Base-by-base conservation (phyloP, 768 basidiomycete species). In the Grammothele lineata region DNA sequence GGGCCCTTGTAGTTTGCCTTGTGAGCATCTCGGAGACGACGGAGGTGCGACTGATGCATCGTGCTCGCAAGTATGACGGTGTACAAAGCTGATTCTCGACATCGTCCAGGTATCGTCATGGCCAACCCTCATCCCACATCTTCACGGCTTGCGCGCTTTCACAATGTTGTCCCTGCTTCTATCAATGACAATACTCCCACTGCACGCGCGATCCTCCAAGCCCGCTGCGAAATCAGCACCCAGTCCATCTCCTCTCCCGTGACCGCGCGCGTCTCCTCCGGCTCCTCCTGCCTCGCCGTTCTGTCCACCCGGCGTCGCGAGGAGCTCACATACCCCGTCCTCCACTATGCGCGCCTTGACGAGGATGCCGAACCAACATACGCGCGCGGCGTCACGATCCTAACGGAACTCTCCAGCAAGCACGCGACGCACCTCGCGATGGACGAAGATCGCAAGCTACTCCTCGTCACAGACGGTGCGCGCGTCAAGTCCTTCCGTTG, bases 401-500 rank as follows among this genome's bases (percentile, higher is more conserved):
- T 26, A 50, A 11, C 38, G 57, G 57, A 55, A 14, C 57, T 70
- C 7, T 45, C 54, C 4, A n/a, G n/a, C n/a, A 38, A 57, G 2
- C 32, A 59, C 30, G 61, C 62, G 11, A 42, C 36, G 15, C 18
- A 18, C 2, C 17, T 42, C n/a, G 40, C 40, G 6, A 19, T 43
- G n/a, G 47, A 48, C 35, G 40, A 48, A 12, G 40, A 43, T 3
- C 10, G 40, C 15, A 26, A 59, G 21, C 62, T 73, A 8, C 53
- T 72, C 1, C 68, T 68, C 46, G 58, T 59, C 1, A 70, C 59
- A 3, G 72, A 73, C 42, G 23, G 18, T 3, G 40, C 51, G 10
- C 52, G 70, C 7, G 49, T 72, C 50, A 72, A 72, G 50, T 66
- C 70, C 1, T 75, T 63, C 50, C 41, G 40, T 4, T 70, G 66